Base-by-base conservation (phyloP, 352 stramenopile species). In the Phytophthora cryptogea region DNA sequence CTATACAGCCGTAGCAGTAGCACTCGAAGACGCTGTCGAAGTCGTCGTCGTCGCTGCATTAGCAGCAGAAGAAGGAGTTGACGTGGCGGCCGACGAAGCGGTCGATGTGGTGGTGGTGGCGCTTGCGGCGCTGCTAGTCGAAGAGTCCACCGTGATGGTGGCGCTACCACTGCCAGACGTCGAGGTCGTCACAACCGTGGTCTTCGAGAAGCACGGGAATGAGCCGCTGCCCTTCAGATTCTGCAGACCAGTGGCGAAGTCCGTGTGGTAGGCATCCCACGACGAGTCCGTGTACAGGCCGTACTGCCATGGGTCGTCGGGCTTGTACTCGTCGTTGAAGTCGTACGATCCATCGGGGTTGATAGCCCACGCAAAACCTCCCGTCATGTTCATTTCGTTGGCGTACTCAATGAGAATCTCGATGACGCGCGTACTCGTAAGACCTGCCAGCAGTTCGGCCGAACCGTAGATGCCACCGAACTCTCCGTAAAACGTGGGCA, bases 401-500 rank as follows among this genome's bases (percentile, higher is more conserved):
- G 83, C 80, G 59, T 92, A 91, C 54, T 83, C 41, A 41, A 94
- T 88, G 33, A 94, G 59, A 9, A 86, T 57, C 45, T 94, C 82
- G 30, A 94, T 88, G 30, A 76, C 68, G 20, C 84, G 82, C 39
- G 85, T 90, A 16, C 80, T 91, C 14, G 82, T 91, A 42, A 89
- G 80, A 7, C 67, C 70, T 13, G 49, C 44, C 3, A 89, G 66
- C 32, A 76, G 32, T 68, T 94, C 82, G 0, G 64, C 67, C 3
- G 48, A 45, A 26, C 85, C 85, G 59, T 90, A 92, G 39, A 94
- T 91, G n/a, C 85, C 85, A 48, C 85, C 82, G 59, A 92, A 94
- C 49, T 92, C 82, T 16, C 84, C 84, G 52, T 87, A 92, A 51
- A 92, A 89, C 23, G 85, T 82, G 3, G 82, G 80, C 27, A 86